Percentiles rank a stretch among this genome's conserved stretches.
These are phyloP conservation scores for Fonsecaea multimorphosa DNA, from an alignment of 2,329 filamentous ascomycete species.

Conservation along the genomic window DNA sequence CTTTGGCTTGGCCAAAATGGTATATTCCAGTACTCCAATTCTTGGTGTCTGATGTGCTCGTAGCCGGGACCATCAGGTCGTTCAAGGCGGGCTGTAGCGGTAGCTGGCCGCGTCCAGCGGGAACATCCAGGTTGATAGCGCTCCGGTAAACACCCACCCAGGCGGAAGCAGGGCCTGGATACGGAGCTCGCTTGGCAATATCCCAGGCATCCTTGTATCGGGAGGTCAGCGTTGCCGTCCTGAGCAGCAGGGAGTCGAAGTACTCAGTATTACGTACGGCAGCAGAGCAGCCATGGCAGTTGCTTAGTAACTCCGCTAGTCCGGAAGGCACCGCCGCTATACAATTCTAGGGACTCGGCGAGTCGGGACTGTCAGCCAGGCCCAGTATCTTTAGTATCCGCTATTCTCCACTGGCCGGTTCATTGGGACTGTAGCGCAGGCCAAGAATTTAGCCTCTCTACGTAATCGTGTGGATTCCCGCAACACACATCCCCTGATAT, in stretches of 20 bases:
- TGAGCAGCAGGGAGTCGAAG: neutral
- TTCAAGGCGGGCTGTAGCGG: neutral
- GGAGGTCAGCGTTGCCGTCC: neutral
- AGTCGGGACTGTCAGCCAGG: no score
- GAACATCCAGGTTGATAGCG: neutral
- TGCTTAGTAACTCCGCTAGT: neutral
- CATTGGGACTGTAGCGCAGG: neutral
- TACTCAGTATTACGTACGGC: neutral
- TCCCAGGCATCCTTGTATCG: neutral
- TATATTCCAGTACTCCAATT: neutral
- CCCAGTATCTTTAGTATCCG: neutral
- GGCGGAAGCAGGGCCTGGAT: neutral
- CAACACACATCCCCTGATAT: neutral
- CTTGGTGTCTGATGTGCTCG: neutral
- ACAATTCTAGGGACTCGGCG: no score
- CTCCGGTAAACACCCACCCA: neutral
- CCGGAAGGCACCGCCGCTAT: neutral
- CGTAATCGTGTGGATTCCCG: constrained; percentile 1
- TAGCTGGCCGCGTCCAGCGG: neutral
- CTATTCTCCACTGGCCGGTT: neutral
- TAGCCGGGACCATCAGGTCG: neutral
- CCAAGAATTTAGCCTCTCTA: neutral
- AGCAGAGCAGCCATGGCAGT: neutral
- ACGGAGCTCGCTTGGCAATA: neutral
- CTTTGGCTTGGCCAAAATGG: neutral